Base-by-base conservation (phyloP, 352 stramenopile genomes). In the Phytopythium litorale region DNA sequence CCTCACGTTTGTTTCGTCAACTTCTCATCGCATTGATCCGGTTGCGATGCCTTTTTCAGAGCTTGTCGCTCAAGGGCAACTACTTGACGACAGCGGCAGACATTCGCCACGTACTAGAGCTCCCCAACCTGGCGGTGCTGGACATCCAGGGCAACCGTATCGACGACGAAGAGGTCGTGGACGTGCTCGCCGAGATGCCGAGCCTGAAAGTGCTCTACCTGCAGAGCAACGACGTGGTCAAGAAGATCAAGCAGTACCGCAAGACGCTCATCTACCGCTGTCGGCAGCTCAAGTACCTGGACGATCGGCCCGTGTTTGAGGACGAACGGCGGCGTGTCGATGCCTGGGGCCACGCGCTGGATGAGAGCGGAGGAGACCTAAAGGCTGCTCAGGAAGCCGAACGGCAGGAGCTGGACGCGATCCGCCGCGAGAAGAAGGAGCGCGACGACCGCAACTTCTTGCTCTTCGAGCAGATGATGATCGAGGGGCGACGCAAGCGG, bases 381-480 rank as follows among this genome's bases (percentile, higher is more conserved):
- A 89, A 93, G 60, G 79, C 73, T 4, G 89, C 90, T 1, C 78
- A 90, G 53, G 84, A 90, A 30, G 85, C 83, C 3, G 92, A 97
- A 70, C 86, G 91, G 12, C 73, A 76, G 15, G 89, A 96, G 71
- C 92, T 97, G 71, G 76, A 87, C 19, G 63, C 68, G 3, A 94
- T 96, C 64, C 80, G 87, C 13, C 68, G 92, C 42, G 87, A 96
- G 58, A 97, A 97, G 79, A 88, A 82, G 52, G 83, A 88, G 51
- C 80, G 81, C 15, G 88, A 97, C 56, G 80, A 95, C 32, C 60
- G 76, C 33, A 97, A 97, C 66, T 97, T 95, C 64, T 65, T 85
- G 18, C 77, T 81, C 40, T 97, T 97, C 56, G 86, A 97, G 65
- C 68, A 92, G 60, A 91, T 97, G 79, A 91, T 97, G 75, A 63